Evolutionary conservation across 768 basidiomycete genomes (phyloP), one percentile per base, ranked within the genome.

Genomic region (Xerocomellus dryophilus): DNA sequence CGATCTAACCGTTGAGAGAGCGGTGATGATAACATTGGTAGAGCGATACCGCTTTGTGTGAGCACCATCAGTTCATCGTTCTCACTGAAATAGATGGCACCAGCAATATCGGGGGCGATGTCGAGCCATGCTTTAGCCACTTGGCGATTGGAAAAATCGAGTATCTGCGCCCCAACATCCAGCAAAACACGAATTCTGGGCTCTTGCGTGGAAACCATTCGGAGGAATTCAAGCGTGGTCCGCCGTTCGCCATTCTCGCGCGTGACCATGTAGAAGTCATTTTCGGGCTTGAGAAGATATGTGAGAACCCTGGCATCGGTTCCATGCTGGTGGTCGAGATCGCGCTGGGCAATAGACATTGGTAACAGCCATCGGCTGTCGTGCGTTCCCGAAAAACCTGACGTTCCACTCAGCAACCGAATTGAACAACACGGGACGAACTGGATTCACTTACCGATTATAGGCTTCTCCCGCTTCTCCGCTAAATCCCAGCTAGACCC

Each of bases 101-200:
- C 68, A 40, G 32, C 35, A 5, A 47, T 43, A 17, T 54, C 48
- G 0, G 15, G 15, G 25, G 47, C 47, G 29, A 60, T 50, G 15
- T 44, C 23, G 4, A 82, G 68, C 82, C 81, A 83, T 5, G 58
- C 43, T 17, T 51, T 23, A 1, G 70, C 77, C 2, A 82, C 46
- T 21, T 78, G 60, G 2, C 50, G 20, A 47, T 80, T 82, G n/a
- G 66, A 61, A 27, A 77, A 57, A 41, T 82, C 80, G 4, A 82
- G 69, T 51, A 82, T 76, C 58, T 82, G 81, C 0, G 81, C 81
- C 0, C 81, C 81, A 9, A 82, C 78, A 48, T 83, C 81, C 4
- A 82, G 62, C 27, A 82, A 61, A 14, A 82, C 77, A 34, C 70
- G 69, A 12, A 81, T 67, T 12, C 66, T 57, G 0, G 74, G 74